Base-by-base conservation (phyloP, 306 rosid species). In the Lagenaria siceraria region DNA sequence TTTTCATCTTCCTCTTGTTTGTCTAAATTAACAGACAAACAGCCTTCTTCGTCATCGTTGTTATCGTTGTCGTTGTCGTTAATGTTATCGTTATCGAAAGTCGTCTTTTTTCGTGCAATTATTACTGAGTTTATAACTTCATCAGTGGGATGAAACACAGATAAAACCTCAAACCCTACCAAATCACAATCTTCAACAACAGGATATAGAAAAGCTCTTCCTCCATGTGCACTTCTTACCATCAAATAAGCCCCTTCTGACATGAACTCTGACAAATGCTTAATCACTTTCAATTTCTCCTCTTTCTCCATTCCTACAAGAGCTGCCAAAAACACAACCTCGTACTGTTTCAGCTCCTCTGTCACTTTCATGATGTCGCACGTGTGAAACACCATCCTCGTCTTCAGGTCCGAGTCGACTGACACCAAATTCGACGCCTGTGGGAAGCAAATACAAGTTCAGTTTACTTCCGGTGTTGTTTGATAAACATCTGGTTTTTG, bases 201-300 rank as follows among this genome's bases (percentile, higher is more conserved):
- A 0, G 99, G 99, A 61, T 95, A 95, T 5, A 95, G 89, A 81
- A 95, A 92, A 71, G 90, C 97, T 36, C 97, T 78, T n/a, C 96
- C 92, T 10, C 97, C 99, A 18, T 92, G 91, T 1, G 99, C 97
- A 55, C 97, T 95, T 81, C 99, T 88, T 1, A 95, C 75, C 93
- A 95, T 88, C 78, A 92, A 59, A 79, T 87, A 66, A 3, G 97
- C 90, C 0, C 93, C 97, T 0, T 91, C 95, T 0, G 90, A 82
- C 99, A 95, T 92, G 78, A 83, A 24, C 78, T 84, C 79, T 0
- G 82, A 90, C 87, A 95, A 81, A 48, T 95, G 99, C 9, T 83
- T 80, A 3, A 95, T 84, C 19, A 89, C 83, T 24, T 72, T 72
- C 13, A 77, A 62, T 74, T 92, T 95, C 7, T 85, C 96, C 22